These are phyloP conservation scores for Amphirosellinia nigrospora DNA, from an alignment of 495 filamentous ascomycete species.

Conservation along the genomic window DNA sequence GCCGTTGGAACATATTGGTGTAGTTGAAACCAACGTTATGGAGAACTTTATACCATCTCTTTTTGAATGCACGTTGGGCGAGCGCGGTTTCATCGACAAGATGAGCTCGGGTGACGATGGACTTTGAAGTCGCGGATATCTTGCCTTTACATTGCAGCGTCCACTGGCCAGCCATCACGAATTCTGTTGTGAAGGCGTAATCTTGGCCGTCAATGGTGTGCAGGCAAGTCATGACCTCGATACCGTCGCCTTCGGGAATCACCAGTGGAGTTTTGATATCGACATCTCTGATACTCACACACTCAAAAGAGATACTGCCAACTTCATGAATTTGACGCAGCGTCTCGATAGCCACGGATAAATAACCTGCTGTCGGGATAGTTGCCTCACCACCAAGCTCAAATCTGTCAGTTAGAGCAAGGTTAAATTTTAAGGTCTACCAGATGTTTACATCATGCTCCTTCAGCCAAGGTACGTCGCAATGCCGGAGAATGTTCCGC, in stretches of 20 bases:
- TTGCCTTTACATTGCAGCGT: conserved; percentile 23
- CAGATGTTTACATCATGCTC: conserved; percentile 30
- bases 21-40: background rate
- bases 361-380: conserved; percentile 1
- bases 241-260: conserved; percentile 35
- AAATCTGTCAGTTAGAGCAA: background rate
- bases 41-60: conserved; percentile 2
- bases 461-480: background rate
- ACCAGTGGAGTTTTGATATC: conserved; percentile 48
- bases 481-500: conserved; percentile 21
- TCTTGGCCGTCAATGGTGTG: background rate
- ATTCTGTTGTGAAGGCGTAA: conserved; percentile 11
- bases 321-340: background rate
- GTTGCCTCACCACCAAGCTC: conserved; percentile 4
- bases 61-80: background rate
- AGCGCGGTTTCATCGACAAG: conserved; percentile 11
- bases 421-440: background rate
- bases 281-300: conserved; percentile 44
- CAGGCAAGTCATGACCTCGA: conserved; percentile 29
- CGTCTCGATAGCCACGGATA: background rate
- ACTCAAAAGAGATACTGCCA: conserved; percentile 11
- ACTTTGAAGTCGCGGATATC: conserved; percentile 10
- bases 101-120: background rate
- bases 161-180: conserved; percentile 7
- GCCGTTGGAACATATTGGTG: background rate